Evolutionary conservation across 805 yeast genomes (phyloP), one percentile per base, ranked within the genome.

Genomic region (Kluyveromyces nonfermentans): DNA sequence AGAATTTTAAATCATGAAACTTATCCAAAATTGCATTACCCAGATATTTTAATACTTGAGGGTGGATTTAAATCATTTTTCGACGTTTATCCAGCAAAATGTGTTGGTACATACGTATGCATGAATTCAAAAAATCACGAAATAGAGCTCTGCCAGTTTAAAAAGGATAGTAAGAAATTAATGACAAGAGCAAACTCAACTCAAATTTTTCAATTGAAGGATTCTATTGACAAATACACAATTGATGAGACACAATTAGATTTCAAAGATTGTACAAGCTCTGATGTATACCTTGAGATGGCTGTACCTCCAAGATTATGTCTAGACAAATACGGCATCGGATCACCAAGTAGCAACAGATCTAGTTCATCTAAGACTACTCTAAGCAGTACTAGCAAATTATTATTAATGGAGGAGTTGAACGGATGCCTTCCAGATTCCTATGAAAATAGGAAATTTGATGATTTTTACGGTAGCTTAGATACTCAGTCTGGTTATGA

Each of bases 61-160:
- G 97, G 97, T 22, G 98, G 98, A 10, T 93, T 93, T 69, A 80
- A 82, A 59, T 70, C 71, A 33, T 93, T 89, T 57, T 89, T 71
- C 62, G 80, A 79, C 39, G 61, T 63, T 25, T 78, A 71, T 58
- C 70, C 76, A 38, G 62, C 61, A 18, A 68, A 80, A 36, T 88
- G 97, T 59, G 95, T 95, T 2, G 84, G 77, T 52, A 78, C 76
- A 43, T 93, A 93, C 55, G 78, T 89, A 41, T 90, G 81, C 53
- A 90, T 90, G 98, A 80, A 72, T 51, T 62, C 67, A 8, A 56
- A 54, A 19, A 68, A 72, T 16, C 60, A 61, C 44, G 82, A 77
- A 54, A 67, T 69, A 7, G 79, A 77, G 51, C 56, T 78, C 68
- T 65, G 68, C 46, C 64, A 70, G 51, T 78, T 79, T 57, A 72